Percentiles rank a stretch among this genome's conserved stretches.
Evolutionary conservation across 257 asterid species (phyloP).

Genomic region (Gentiana straminea): DNA sequence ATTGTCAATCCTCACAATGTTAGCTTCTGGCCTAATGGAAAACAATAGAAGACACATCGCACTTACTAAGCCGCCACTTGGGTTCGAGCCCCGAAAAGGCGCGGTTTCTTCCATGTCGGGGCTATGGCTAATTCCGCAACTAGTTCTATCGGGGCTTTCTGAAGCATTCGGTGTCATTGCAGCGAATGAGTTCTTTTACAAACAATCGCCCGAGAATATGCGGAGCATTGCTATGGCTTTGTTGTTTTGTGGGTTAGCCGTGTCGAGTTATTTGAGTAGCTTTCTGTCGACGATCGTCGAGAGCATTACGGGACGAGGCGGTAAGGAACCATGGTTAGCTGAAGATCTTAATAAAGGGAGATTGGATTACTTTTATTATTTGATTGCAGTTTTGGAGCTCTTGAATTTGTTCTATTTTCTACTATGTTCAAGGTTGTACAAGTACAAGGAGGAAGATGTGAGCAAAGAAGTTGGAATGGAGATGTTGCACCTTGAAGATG

Average conservation of each 20-base stretch:
- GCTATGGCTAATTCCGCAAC: slow-evolving; percentile 26
- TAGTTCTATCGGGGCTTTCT: slow-evolving; percentile 19
- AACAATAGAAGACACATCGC: slow-evolving; percentile 12
- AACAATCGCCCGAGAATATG: slow-evolving; percentile 34
- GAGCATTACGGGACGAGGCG: slow-evolving; percentile 8
- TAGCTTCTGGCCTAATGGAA: slow-evolving; percentile 18
- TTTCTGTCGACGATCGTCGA: slow-evolving; percentile 19
- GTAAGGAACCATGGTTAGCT: slow-evolving; percentile 21
- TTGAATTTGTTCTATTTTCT: slow-evolving; percentile 20
- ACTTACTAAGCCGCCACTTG: slow-evolving; percentile 11
- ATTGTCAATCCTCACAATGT: slow-evolving; percentile 8
- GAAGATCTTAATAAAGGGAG: slow-evolving; percentile 31
- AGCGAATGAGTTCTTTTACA: slow-evolving; percentile 22
- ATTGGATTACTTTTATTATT: slow-evolving; percentile 25
- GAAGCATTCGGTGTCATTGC: slow-evolving; percentile 26
- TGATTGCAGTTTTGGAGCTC: slow-evolving; percentile 17
- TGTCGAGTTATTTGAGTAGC: slow-evolving; percentile 20
- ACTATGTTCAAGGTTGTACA: slow-evolving; percentile 26
- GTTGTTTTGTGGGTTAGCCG: slow-evolving; percentile 18
- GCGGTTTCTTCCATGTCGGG: slow-evolving; percentile 27
- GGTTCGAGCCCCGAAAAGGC: slow-evolving; percentile 14
- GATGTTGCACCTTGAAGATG: slow-evolving; percentile 1
- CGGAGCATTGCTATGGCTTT: slow-evolving; percentile 28
- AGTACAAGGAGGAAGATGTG: slow-evolving; percentile 18
- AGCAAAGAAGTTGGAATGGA: slow-evolving; percentile 5